Conservation (phyloP, 306 rosid genomes). For the Sicyos edulis region DNA sequence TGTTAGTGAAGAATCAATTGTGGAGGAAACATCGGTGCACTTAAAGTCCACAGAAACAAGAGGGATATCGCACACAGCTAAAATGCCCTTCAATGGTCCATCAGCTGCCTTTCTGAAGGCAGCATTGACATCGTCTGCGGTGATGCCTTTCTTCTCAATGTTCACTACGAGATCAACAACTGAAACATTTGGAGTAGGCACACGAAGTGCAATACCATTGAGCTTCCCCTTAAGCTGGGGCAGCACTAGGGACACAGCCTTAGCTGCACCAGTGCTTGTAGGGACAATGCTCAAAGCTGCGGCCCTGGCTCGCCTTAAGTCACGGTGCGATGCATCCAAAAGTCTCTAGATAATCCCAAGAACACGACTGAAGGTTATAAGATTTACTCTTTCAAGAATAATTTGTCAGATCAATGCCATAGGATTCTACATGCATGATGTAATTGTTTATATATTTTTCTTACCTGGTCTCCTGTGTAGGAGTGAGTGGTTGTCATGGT, state of each 20-base stretch:
- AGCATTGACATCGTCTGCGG: slow-evolving; percentile 87
- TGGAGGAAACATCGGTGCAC: slow-evolving; percentile 82
- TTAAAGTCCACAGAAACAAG: slow-evolving; percentile 92
- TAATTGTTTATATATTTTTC: not conserved
- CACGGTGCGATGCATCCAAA: slow-evolving; percentile 95
- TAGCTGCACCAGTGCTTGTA: slow-evolving; percentile 98
- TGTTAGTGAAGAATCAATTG: slow-evolving; percentile 85
- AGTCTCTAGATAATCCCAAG: slow-evolving; percentile 55
- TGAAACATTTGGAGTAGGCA: slow-evolving; percentile 93
- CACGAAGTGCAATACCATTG: slow-evolving; percentile 92
- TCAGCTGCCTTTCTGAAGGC: slow-evolving; percentile 92
- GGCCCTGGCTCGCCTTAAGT: slow-evolving; percentile 91
- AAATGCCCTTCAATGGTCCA: slow-evolving; percentile 72
- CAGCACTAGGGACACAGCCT: slow-evolving; percentile 88
- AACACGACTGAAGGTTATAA: not conserved
- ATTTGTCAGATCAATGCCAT: not conserved
- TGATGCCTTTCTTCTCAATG: slow-evolving; percentile 73
- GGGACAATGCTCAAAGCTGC: slow-evolving; percentile 98
- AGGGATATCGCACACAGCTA: slow-evolving; percentile 92
- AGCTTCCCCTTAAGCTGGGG: slow-evolving; percentile 34
- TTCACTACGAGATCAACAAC: slow-evolving; percentile 91
- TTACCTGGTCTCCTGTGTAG: slow-evolving; percentile 97
- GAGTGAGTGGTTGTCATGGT: slow-evolving; percentile 99
- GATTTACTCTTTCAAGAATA: not conserved
- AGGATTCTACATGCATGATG: not conserved